phyloP scores from a whole-genome alignment of 345 rosid genomes.

The Aurinia saxatilis region DNA sequence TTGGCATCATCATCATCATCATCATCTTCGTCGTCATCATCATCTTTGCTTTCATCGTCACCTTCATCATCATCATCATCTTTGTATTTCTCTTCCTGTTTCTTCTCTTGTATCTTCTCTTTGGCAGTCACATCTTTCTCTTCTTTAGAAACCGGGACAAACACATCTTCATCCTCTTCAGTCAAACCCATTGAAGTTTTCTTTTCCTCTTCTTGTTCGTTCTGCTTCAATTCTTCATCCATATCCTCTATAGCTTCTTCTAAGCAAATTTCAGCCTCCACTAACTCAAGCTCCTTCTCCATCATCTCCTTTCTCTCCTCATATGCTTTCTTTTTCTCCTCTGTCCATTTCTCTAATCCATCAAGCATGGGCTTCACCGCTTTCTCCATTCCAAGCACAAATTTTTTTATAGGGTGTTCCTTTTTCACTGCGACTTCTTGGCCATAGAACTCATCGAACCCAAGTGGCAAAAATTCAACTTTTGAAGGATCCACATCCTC shows the following conservation, averaged over 20 bases:
- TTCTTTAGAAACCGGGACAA: constrained; percentile 22
- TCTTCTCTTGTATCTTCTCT: constrained; percentile 23
- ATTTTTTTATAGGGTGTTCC: constrained; percentile 37
- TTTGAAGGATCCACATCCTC: constrained; percentile 62
- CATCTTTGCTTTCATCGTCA: constrained; percentile 25
- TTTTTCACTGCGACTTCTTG: constrained; percentile 35
- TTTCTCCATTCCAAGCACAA: constrained; percentile 46
- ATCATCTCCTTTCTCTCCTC: constrained; percentile 53
- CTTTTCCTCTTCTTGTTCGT: constrained; percentile 65
- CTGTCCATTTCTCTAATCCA: constrained; percentile 68
- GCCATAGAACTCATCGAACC: constrained; percentile 86
- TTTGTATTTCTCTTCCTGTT: constrained; percentile 32
- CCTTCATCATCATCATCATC: constrained; percentile 35
- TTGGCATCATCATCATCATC: constrained; percentile 37
- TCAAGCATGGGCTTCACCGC: constrained; percentile 42
- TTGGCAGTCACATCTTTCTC: constrained; percentile 26
- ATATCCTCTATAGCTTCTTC: constrained; percentile 88
- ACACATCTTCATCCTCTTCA: constrained; percentile 43
- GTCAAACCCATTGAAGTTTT: constrained; percentile 39
- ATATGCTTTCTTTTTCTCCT: constrained; percentile 60
- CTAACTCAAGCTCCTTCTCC: constrained; percentile 65
- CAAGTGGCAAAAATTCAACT: constrained; percentile 74
- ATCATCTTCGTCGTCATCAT: constrained; percentile 33
- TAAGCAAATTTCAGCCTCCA: constrained; percentile 76
- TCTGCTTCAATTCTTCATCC: constrained; percentile 60